Evolutionary conservation across 129 eudicot genomes (phyloP), one percentile per base, ranked within the genome.

Genomic region (Ambrosia trifida): DNA sequence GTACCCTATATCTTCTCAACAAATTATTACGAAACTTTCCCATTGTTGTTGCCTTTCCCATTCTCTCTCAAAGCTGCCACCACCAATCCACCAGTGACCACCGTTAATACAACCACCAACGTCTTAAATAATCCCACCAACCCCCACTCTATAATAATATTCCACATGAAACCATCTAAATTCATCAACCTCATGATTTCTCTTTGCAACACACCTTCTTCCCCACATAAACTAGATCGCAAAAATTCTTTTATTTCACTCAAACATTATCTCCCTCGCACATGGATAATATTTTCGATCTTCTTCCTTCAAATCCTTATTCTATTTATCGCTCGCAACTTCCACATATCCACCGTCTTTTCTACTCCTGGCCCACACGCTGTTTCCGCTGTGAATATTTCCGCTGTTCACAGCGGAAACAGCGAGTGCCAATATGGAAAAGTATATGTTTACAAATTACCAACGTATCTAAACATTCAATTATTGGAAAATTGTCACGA

Each of bases 241-340:
- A 88, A 83, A 33, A 60, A 41, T 64, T 79, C 86, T 4, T 68
- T 81, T 65, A 7, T 60, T 64, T 31, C 72, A n/a, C 57, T 86
- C 19, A 82, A 82, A 82, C 87, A 80, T 59, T 76, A 73, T 17
- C 84, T 75, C 69, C 94, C 93, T 30, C 90, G 92, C 33, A 66
- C 88, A 71, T 95, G 91, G 87, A 80, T 95, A 12, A 79, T 95
- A 76, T 69, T 90, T 81, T 10, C 78, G 57, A 47, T 90, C 81
- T 74, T 88, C 80, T 65, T 82, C 85, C 83, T 94, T 80, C 99
- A 94, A 76, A 76, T 88, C 79, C 54, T 90, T 72, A 80, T 95
- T 71, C 78, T 90, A 74, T 59, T 84, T 81, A 20, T 72, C 75
- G 72, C 80, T 47, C 92, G 81, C 43, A 80, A 78, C 50, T 40